Percentiles rank a stretch among this genome's conserved stretches.
phyloP scores from a whole-genome alignment of 164 flowering plant species.

The Berberis vulgaris region DNA sequence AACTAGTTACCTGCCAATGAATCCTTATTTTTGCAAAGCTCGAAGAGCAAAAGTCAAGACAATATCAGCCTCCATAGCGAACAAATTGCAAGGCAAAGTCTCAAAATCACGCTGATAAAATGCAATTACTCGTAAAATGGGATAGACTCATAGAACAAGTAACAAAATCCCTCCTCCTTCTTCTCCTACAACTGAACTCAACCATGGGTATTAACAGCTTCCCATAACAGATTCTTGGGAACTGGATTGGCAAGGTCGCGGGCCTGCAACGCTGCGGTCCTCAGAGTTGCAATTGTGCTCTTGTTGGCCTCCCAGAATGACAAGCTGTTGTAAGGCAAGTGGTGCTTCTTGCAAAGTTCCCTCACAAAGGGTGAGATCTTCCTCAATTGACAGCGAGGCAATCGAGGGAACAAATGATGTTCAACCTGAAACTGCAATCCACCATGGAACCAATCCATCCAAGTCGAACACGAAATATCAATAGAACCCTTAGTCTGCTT shows the following conservation, averaged over 20 bases:
- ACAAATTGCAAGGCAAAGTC: slow-evolving; percentile 4
- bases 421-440: slow-evolving; percentile 24
- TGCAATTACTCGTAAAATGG: not conserved
- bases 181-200: slow-evolving; percentile 13
- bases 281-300: slow-evolving; percentile 13
- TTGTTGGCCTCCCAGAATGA: slow-evolving; percentile 18
- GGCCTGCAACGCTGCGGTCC: slow-evolving; percentile 13
- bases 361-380: slow-evolving; percentile 18
- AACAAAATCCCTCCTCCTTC: not conserved
- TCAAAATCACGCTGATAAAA: slow-evolving; percentile 6
- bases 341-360: slow-evolving; percentile 20
- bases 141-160: not conserved
- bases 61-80: slow-evolving; percentile 6
- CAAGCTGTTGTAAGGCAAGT: slow-evolving; percentile 11
- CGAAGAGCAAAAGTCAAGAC: slow-evolving; percentile 2
- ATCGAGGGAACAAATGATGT: slow-evolving; percentile 22
- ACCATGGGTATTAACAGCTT: slow-evolving; percentile 72
- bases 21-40: slow-evolving; percentile 4
- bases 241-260: slow-evolving; percentile 21
- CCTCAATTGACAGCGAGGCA: slow-evolving; percentile 22
- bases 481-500: slow-evolving; percentile 19
- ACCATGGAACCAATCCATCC: slow-evolving; percentile 31
- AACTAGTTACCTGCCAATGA: slow-evolving; percentile 6
- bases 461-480: slow-evolving; percentile 16
- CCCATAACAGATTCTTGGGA: slow-evolving; percentile 60